Percentiles rank a stretch among this genome's conserved stretches.
Conservation (phyloP, 768 basidiomycete genomes). For the Rhizopogon vinicolor region DNA sequence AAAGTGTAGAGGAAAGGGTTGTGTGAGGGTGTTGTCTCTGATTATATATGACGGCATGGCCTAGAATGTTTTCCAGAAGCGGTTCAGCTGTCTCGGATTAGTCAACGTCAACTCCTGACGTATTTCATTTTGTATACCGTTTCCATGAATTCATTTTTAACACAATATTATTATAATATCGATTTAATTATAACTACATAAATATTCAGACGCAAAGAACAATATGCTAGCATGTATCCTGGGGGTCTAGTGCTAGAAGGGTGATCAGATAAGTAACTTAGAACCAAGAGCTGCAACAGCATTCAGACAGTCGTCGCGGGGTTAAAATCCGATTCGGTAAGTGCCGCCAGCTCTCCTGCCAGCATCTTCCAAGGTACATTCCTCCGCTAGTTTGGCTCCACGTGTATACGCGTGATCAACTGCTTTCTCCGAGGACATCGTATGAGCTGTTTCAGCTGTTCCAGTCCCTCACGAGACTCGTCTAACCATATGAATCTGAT, state of each 20-base stretch:
- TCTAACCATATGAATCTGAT: neutral
- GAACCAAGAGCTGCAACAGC: no score
- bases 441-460: neutral
- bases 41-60: slow-evolving; percentile 5
- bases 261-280: no score
- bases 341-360: neutral
- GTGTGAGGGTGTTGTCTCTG: slow-evolving; percentile 7
- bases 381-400: no score
- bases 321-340: neutral
- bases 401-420: no score
- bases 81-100: slow-evolving; percentile 4
- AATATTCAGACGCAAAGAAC: no score
- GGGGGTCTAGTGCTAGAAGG: no score
- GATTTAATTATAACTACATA: no score
- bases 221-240: no score
- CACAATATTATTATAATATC: neutral
- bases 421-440: neutral
- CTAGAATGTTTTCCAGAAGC: slow-evolving; percentile 5
- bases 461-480: neutral
- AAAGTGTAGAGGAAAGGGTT: slow-evolving; percentile 4
- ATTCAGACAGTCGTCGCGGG: no score
- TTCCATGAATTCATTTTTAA: neutral
- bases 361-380: no score
- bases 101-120: slow-evolving; percentile 1
- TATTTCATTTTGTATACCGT: neutral